Conservation (phyloP, 805 yeast genomes). For the Saccharomycopsis oosterbeekiorum region DNA sequence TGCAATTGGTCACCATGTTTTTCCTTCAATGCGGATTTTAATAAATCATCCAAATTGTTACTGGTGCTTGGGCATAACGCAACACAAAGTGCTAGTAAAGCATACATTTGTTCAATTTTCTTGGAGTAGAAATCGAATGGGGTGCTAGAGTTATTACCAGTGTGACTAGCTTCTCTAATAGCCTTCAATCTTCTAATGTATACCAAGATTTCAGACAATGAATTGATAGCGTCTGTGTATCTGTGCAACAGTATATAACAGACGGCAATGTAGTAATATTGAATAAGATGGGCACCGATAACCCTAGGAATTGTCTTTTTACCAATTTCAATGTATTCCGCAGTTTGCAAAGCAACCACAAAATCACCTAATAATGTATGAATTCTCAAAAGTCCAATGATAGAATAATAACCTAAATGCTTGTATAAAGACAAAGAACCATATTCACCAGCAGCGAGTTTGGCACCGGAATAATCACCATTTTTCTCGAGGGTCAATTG, state of each 20-base stretch:
- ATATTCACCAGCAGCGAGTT: conserved; percentile 31
- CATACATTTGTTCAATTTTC: conserved; percentile 42
- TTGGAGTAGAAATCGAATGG: conserved; percentile 39
- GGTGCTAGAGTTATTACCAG: conserved; percentile 26
- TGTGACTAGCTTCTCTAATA: conserved; percentile 20
- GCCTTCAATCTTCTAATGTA: conserved; percentile 38
- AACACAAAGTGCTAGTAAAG: conserved; percentile 36
- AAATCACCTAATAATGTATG: conserved; percentile 42
- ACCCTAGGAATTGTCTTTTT: conserved; percentile 35
- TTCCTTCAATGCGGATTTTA: conserved; percentile 36
- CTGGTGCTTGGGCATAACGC: conserved; percentile 33
- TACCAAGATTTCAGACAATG: conserved; percentile 37
- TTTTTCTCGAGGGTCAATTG: conserved; percentile 28
- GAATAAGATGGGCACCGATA: conserved; percentile 40
- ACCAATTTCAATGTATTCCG: conserved; percentile 37
- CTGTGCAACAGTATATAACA: conserved; percentile 42
- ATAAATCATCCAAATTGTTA: conserved; percentile 33
- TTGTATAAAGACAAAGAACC: conserved; percentile 35
- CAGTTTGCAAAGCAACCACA: conserved; percentile 38
- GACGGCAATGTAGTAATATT: conserved; percentile 42
- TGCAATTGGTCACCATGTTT: conserved; percentile 37
- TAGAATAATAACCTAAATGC: conserved; percentile 37
- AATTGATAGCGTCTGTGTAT: conserved; percentile 40
- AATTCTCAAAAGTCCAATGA: conserved; percentile 40
- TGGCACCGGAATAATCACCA: conserved; percentile 4